Percentiles rank a stretch among this genome's conserved stretches.
Conservation (phyloP, 257 asterid genomes). For the Jaltomata sinuosa region DNA sequence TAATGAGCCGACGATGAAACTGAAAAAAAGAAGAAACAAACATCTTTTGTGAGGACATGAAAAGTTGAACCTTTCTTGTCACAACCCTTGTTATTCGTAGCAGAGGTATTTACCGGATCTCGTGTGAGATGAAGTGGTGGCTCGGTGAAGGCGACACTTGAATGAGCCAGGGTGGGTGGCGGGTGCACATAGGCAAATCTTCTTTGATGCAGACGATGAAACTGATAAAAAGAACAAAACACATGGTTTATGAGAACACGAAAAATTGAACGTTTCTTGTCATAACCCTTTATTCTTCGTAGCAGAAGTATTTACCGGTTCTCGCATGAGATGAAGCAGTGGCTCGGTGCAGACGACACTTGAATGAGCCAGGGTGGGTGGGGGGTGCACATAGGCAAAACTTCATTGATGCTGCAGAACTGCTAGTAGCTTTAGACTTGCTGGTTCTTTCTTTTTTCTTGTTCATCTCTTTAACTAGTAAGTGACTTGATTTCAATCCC, state of each 20-base stretch:
- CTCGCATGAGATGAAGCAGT: not conserved
- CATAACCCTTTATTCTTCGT: not conserved
- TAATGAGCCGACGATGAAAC: not conserved
- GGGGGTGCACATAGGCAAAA: conserved; percentile 4
- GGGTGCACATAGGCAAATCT: conserved; percentile 3
- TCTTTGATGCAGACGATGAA: not conserved
- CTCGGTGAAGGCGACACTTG: conserved; percentile 12
- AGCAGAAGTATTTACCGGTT: not conserved
- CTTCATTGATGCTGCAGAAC: not conserved
- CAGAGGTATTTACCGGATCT: not conserved
- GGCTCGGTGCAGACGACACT: conserved; percentile 9
- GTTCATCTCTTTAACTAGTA: not conserved
- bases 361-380: conserved; percentile 10
- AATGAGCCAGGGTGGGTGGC: conserved; percentile 9
- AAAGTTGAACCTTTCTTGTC: not conserved
- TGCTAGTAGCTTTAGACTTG: not conserved
- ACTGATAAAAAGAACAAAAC: not conserved
- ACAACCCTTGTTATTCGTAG: not conserved
- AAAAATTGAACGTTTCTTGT: not conserved
- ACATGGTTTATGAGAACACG: not conserved
- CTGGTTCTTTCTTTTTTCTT: not conserved
- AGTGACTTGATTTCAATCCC: not conserved
- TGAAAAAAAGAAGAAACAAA: not conserved
- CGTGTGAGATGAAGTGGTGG: not conserved
- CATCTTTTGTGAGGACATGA: not conserved